Percentiles rank a stretch among this genome's conserved stretches.
Evolutionary conservation across 768 basidiomycete genomes (phyloP).

Genomic region (Mycena latifolia): DNA sequence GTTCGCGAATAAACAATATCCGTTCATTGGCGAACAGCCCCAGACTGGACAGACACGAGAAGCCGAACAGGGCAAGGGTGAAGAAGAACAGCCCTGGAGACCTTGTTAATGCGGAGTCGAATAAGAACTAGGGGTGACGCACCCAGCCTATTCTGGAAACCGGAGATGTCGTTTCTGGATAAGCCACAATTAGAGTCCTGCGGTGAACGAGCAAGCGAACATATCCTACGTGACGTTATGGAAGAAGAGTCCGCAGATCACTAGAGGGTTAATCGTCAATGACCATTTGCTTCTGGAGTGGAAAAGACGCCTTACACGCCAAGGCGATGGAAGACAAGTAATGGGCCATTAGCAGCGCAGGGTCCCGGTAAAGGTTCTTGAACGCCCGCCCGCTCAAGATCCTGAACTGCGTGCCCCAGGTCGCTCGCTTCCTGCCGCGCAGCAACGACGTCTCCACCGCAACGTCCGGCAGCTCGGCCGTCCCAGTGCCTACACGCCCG

Average conservation of each 20-base stretch:
- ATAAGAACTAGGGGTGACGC: slow-evolving; percentile 30
- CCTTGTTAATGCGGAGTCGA: background rate
- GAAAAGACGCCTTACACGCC: slow-evolving; percentile 70
- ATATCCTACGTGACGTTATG: slow-evolving; percentile 81
- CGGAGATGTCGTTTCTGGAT: slow-evolving; percentile 88
- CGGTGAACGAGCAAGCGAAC: background rate
- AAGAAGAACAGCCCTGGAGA: slow-evolving; percentile 94
- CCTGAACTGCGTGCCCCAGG: slow-evolving; percentile 90
- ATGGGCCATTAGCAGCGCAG: slow-evolving; percentile 90
- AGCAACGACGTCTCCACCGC: slow-evolving; percentile 75
- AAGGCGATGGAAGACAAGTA: slow-evolving; percentile 87
- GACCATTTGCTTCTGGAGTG: background rate
- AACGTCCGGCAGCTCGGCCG: slow-evolving; percentile 72
- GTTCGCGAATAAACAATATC: slow-evolving; percentile 97
- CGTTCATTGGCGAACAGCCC: slow-evolving; percentile 96
- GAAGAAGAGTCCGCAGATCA: slow-evolving; percentile 95
- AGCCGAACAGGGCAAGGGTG: slow-evolving; percentile 95
- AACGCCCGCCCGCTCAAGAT: slow-evolving; percentile 97
- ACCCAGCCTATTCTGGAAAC: slow-evolving; percentile 96
- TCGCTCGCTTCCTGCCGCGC: slow-evolving; percentile 83
- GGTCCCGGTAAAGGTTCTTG: slow-evolving; percentile 98
- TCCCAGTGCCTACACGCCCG: slow-evolving; percentile 38
- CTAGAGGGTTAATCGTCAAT: slow-evolving; percentile 49
- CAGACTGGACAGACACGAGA: slow-evolving; percentile 95
- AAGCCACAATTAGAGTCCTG: slow-evolving; percentile 6